These are phyloP conservation scores for Elongisporangium anandrum DNA, from an alignment of 352 stramenopile genomes.

Conservation along the genomic window DNA sequence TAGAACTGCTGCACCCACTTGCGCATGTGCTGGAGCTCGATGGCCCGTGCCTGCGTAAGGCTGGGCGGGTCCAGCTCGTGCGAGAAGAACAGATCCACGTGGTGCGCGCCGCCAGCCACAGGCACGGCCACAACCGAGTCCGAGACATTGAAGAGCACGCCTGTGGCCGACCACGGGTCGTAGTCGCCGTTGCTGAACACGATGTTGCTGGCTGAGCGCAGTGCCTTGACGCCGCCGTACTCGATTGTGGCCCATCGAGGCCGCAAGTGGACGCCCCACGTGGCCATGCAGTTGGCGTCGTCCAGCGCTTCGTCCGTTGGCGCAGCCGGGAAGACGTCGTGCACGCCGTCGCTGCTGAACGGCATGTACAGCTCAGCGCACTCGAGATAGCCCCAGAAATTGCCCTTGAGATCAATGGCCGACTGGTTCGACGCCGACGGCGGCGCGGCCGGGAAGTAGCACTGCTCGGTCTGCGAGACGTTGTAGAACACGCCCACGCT, in stretches of 20 bases:
- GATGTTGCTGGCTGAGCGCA: slow-evolving; percentile 47
- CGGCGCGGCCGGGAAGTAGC: slow-evolving; percentile 18
- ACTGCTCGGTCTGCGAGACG: slow-evolving; percentile 23
- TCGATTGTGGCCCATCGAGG: slow-evolving; percentile 34
- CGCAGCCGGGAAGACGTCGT: slow-evolving; percentile 27
- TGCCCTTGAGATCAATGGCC: slow-evolving; percentile 23
- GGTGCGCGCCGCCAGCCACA: slow-evolving; percentile 41
- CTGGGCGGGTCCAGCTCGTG: slow-evolving; percentile 39
- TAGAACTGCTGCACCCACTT: slow-evolving; percentile 58
- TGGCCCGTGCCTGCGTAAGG: slow-evolving; percentile 27
- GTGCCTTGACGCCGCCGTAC: slow-evolving; percentile 48
- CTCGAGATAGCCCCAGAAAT: slow-evolving; percentile 46
- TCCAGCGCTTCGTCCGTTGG: slow-evolving; percentile 22
- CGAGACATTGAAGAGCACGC: slow-evolving; percentile 33
- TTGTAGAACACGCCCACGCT: slow-evolving; percentile 50
- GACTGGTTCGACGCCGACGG: slow-evolving; percentile 17
- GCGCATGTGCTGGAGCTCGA: slow-evolving; percentile 34
- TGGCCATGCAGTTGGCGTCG: slow-evolving; percentile 23
- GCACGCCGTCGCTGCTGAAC: slow-evolving; percentile 29
- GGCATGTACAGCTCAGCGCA: slow-evolving; percentile 50
- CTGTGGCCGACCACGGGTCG: slow-evolving; percentile 53
- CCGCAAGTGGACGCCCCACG: slow-evolving; percentile 43
- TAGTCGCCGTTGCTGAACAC: slow-evolving; percentile 66
- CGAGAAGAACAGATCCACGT: slow-evolving; percentile 56
- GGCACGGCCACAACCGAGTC: slow-evolving; percentile 32